phyloP scores from a whole-genome alignment of 2,329 filamentous ascomycete species.

The Biscogniauxia marginata region DNA sequence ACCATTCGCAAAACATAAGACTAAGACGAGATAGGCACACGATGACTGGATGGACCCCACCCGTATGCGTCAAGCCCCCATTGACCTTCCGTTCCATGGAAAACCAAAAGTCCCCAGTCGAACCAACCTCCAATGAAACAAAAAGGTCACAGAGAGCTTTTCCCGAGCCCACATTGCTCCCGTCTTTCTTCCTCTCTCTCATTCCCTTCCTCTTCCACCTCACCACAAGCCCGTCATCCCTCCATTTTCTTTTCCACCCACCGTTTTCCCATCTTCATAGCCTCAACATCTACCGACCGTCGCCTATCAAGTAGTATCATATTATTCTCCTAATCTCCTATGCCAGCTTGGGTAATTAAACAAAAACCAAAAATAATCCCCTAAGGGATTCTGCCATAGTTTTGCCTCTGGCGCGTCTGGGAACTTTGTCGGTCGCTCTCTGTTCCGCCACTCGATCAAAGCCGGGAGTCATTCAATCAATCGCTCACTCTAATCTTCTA shows the following conservation, averaged over 20 bases:
- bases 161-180: not conserved
- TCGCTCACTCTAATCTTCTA: not conserved
- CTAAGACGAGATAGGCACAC: no score
- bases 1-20: not conserved
- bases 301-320: not conserved
- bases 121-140: not conserved
- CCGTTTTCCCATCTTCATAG: not conserved
- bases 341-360: not conserved
- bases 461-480: not conserved
- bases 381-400: not conserved
- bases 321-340: not conserved
- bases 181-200: constrained; percentile 9
- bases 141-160: not conserved
- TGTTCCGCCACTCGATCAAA: not conserved
- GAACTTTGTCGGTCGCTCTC: not conserved
- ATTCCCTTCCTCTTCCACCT: constrained; percentile 9
- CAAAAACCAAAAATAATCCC: not conserved
- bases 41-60: not conserved
- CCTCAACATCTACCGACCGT: not conserved
- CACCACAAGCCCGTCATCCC: constrained; percentile 4
- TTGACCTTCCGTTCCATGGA: no score
- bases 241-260: constrained; percentile 3
- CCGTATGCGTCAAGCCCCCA: no score
- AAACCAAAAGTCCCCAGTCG: no score
- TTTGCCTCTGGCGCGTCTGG: not conserved